A percentile compares a stretch with the other conserved stretches of the same genome.
These are phyloP conservation scores for Seiridium cupressi DNA, from an alignment of 2,329 filamentous ascomycete species.

Conservation along the genomic window DNA sequence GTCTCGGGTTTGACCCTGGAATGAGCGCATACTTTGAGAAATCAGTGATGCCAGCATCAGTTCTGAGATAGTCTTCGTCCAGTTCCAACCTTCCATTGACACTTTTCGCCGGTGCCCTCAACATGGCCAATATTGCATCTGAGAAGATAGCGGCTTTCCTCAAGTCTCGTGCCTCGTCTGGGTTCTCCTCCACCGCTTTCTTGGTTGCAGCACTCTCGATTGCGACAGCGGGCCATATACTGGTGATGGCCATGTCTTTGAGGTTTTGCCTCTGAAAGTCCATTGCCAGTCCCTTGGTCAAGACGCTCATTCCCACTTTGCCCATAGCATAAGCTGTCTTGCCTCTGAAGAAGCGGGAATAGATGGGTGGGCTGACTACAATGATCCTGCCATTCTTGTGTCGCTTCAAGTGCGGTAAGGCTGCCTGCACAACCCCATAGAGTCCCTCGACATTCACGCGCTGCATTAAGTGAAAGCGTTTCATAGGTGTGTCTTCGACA, in stretches of 20 bases:
- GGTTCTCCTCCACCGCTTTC: slow-evolving; percentile 42
- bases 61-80: slow-evolving; percentile 78
- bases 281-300: slow-evolving; percentile 81
- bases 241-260: slow-evolving; percentile 71
- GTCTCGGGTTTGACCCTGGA: slow-evolving; percentile 47
- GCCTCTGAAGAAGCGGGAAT: slow-evolving; percentile 79
- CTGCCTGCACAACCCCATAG: slow-evolving; percentile 68
- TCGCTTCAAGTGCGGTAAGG: slow-evolving; percentile 62
- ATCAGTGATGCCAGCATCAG: slow-evolving; percentile 62
- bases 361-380: slow-evolving; percentile 82
- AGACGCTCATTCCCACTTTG: slow-evolving; percentile 78
- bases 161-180: slow-evolving; percentile 54
- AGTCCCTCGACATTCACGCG: slow-evolving; percentile 72
- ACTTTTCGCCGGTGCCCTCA: slow-evolving; percentile 53
- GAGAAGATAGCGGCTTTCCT: slow-evolving; percentile 73
- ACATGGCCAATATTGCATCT: slow-evolving; percentile 73
- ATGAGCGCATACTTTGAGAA: slow-evolving; percentile 71
- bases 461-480: slow-evolving; percentile 78
- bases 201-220: slow-evolving; percentile 76
- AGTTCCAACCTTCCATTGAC: slow-evolving; percentile 73
- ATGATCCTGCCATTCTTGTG: slow-evolving; percentile 64
- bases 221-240: slow-evolving; percentile 76
- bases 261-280: slow-evolving; percentile 69
- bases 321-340: slow-evolving; percentile 82
- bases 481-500: slow-evolving; percentile 69